These are phyloP conservation scores for Camelina neglecta DNA, from an alignment of 345 rosid species.

Conservation along the genomic window DNA sequence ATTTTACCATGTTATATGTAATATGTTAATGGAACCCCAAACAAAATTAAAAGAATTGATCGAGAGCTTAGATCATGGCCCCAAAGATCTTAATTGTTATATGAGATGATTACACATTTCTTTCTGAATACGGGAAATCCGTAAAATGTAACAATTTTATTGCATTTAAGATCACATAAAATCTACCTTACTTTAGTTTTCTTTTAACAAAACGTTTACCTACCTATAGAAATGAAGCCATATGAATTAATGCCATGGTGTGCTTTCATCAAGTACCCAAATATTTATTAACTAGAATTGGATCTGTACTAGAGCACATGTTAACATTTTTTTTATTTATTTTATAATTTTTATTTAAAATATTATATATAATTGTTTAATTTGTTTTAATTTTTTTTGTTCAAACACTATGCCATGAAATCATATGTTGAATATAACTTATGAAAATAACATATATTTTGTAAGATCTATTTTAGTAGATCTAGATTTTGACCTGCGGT, in stretches of 20 bases:
- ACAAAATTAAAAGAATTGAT: background rate
- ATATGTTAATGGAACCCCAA: background rate
- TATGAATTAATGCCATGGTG: background rate
- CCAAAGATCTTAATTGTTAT: background rate
- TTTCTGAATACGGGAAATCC: background rate
- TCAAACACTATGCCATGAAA: too few species aligned
- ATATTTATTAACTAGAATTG: background rate
- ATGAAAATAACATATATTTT: too few species aligned
- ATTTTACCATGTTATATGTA: background rate
- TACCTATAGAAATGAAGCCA: background rate
- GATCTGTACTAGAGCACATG: too few species aligned
- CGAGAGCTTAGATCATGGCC: background rate
- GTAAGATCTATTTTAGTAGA: too few species aligned
- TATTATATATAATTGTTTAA: too few species aligned
- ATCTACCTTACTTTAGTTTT: background rate
- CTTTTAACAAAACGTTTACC: background rate
- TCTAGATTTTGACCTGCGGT: too few species aligned
- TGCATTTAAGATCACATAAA: constrained; percentile 6
- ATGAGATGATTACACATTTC: background rate
- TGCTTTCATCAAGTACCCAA: constrained; percentile 11
- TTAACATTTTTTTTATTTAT: too few species aligned
- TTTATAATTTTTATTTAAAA: too few species aligned
- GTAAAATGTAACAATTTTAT: background rate
- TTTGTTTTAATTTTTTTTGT: too few species aligned
- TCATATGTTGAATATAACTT: too few species aligned